Base-by-base conservation (phyloP, 2,329 filamentous ascomycete species). In the Tolypocladium paradoxum region DNA sequence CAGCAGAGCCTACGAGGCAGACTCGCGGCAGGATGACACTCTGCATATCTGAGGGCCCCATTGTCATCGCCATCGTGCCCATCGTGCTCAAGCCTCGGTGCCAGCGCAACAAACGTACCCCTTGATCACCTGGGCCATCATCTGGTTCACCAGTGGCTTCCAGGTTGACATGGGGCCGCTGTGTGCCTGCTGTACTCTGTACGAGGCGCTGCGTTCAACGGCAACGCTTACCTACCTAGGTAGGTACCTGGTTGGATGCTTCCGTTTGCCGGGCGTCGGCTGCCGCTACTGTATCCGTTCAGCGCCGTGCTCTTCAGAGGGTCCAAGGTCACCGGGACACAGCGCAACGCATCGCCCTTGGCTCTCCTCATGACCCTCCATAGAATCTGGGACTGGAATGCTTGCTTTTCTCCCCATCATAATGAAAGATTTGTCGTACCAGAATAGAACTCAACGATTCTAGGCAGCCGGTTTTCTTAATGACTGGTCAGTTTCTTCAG, bases 61-160 rank as follows among this genome's bases (percentile, higher is more conserved):
- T 2, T 22, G 36, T n/a, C 49, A 38, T 43, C 5, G 46, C 49
- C 51, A 38, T 35, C 37, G 20, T 51, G 49, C 49, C 22, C 54
- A 51, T 49, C 46, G 27, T 22, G 52, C 47, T 49, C 53, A 46
- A 37, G 36, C 29, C 38, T 50, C 50, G 55, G 55, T 53, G 50
- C 55, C 53, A 52, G 40, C 47, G 50, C 55, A 54, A 38, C 46
- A 50, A 36, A 53, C 16, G 27, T 31, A 45, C 35, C 20, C n/a
- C 22, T n/a, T 14, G 54, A 43, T 55, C 54, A 55, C 50, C 54
- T 53, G 54, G 27, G 20, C 48, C 37, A 27, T 12, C 38, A n/a
- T n/a, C 24, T 2, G n/a, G 31, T 53, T 36, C 16, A 22, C 36
- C 33, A 22, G 31, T 34, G 33, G 52, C 52, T 50, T n/a, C n/a